Evolutionary conservation across 371 early-diverging fungal genomes (phyloP).

Genomic region (Fennellomyces sp.): DNA sequence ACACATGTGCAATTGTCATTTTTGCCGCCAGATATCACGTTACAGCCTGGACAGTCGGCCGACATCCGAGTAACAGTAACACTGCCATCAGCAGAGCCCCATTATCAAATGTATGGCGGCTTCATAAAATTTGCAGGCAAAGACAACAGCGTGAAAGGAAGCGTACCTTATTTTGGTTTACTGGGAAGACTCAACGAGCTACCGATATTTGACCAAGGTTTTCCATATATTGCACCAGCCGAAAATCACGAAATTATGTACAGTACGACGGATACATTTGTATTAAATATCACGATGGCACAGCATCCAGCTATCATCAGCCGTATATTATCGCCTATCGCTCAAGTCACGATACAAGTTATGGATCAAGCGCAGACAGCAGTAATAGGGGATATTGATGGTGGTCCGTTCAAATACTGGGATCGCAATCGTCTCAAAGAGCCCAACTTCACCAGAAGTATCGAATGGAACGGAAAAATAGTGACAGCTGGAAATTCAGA

Average conservation of each 20-base stretch:
- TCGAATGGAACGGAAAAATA: constrained; percentile 21
- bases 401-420: constrained; percentile 21
- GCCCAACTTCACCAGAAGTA: constrained; percentile 1
- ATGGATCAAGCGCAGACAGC: background rate
- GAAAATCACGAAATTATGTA: constrained; percentile 10
- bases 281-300: constrained; percentile 8
- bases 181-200: constrained; percentile 50
- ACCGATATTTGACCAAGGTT: constrained; percentile 39
- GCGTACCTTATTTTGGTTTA: constrained; percentile 63
- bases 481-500: constrained; percentile 3
- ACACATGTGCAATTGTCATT: constrained; percentile 38
- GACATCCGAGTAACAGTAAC: constrained; percentile 38
- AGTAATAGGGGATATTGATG: constrained; percentile 16
- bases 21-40: constrained; percentile 22
- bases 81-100: constrained; percentile 26
- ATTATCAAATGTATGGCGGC: constrained; percentile 49
- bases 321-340: constrained; percentile 20
- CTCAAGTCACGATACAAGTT: constrained; percentile 12
- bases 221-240: constrained; percentile 28
- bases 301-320: constrained; percentile 18
- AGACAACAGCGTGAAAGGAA: constrained; percentile 9
- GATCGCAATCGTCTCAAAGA: constrained; percentile 20
- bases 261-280: constrained; percentile 8
- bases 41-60: constrained; percentile 37
- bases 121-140: constrained; percentile 20